Percentiles rank a stretch among this genome's conserved stretches.
phyloP scores from a whole-genome alignment of 2,329 filamentous ascomycete species.

The Dichotomopilus funicola region DNA sequence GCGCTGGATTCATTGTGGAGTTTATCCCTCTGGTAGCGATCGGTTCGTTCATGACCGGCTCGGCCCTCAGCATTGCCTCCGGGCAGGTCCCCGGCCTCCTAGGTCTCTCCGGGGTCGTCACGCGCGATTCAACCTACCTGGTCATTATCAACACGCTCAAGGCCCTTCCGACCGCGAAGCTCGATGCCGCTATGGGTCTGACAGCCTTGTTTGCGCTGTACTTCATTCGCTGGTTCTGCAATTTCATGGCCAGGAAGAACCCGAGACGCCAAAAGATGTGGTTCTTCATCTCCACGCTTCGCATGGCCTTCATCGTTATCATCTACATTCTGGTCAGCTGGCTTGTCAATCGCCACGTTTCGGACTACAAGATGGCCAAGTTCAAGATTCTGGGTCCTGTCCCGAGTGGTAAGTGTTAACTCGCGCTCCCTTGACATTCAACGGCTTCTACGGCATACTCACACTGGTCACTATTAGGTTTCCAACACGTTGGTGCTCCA shows the following conservation, averaged over 20 bases:
- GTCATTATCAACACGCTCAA: conserved; percentile 40
- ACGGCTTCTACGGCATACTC: neutral
- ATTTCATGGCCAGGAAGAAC: conserved; percentile 51
- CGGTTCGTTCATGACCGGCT: conserved; percentile 45
- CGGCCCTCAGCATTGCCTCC: conserved; percentile 44
- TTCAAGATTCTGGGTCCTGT: conserved; percentile 70
- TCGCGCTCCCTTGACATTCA: neutral
- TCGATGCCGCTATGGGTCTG: conserved; percentile 69
- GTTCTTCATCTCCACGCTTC: conserved; percentile 68
- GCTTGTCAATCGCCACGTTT: conserved; percentile 63
- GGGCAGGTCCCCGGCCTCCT: conserved; percentile 41
- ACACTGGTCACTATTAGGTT: conserved; percentile 45
- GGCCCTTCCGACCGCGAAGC: conserved; percentile 36
- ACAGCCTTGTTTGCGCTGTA: conserved; percentile 62
- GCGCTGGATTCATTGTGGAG: conserved; percentile 46
- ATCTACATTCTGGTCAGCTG: conserved; percentile 85
- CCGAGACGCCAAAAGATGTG: conserved; percentile 57
- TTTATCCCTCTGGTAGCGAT: conserved; percentile 46
- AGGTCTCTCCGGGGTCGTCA: conserved; percentile 37
- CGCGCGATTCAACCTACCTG: conserved; percentile 38
- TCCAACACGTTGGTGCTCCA: conserved; percentile 74
- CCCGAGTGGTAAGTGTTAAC: conserved; percentile 56
- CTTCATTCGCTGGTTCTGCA: conserved; percentile 54
- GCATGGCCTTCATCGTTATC: conserved; percentile 66
- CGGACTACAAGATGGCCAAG: conserved; percentile 44